Evolutionary conservation across 257 asterid genomes (phyloP).

Genomic region (Solanum chilense): DNA sequence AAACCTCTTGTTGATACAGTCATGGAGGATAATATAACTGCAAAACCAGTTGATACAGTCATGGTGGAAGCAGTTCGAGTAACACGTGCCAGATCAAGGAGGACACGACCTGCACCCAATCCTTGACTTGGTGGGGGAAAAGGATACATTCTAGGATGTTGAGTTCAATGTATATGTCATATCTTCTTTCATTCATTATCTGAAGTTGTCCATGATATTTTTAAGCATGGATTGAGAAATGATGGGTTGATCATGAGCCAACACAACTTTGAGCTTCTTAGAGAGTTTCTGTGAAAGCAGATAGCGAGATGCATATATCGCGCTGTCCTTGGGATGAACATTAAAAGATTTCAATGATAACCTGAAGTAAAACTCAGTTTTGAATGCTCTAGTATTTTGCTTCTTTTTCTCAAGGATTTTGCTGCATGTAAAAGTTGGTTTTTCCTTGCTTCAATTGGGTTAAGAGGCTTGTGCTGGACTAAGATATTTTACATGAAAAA

Average conservation of each 20-base stretch:
- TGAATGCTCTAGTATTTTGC: background rate
- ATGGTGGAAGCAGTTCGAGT: slow-evolving; percentile 1
- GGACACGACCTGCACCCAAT: background rate
- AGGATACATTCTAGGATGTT: background rate
- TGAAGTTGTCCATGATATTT: background rate
- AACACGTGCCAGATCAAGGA: slow-evolving; percentile 11
- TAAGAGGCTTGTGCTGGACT: background rate
- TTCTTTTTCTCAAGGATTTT: background rate
- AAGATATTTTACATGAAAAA: background rate
- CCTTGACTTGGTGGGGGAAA: background rate
- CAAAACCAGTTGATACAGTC: background rate
- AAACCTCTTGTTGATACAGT: background rate
- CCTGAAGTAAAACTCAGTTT: background rate
- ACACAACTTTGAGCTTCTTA: background rate
- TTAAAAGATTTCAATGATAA: background rate
- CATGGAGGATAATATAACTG: background rate
- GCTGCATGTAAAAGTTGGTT: background rate
- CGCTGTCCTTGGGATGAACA: background rate
- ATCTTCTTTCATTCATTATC: background rate
- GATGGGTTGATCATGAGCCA: background rate
- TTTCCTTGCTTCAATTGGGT: background rate
- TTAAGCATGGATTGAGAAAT: background rate
- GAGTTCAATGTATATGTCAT: background rate
- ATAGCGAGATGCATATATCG: background rate
- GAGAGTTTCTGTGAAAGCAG: background rate